These are phyloP conservation scores for Omphalotus olearius DNA, from an alignment of 1,284 basidiomycete species.

Conservation along the genomic window DNA sequence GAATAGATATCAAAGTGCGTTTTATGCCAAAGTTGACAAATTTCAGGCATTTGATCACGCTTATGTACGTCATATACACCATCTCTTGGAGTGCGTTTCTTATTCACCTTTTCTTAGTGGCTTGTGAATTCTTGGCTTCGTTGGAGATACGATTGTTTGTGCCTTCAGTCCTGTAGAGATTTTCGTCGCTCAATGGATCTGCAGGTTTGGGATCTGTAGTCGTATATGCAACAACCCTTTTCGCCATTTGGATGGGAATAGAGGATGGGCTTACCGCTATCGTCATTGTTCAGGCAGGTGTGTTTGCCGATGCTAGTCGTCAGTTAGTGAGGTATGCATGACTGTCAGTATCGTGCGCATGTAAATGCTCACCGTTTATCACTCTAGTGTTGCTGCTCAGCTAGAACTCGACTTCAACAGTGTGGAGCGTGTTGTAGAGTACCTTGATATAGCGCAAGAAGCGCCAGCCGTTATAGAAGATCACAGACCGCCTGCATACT, in stretches of 20 bases:
- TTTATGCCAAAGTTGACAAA: constrained; percentile 70
- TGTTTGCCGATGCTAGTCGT: constrained; percentile 66
- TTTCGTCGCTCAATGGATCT: background rate
- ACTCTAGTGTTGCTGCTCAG: constrained; percentile 55
- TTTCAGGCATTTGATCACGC: constrained; percentile 71
- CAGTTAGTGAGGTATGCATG: constrained; percentile 54
- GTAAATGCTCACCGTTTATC: constrained; percentile 1
- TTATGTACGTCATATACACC: constrained; percentile 49
- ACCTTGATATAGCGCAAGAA: constrained; percentile 75
- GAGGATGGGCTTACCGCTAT: constrained; percentile 73
- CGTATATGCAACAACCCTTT: constrained; percentile 69
- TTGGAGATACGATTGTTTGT: constrained; percentile 67
- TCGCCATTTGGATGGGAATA: constrained; percentile 65
- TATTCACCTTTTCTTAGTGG: constrained; percentile 42
- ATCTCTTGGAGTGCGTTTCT: background rate
- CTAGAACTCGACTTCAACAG: constrained; percentile 74
- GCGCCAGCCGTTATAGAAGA: constrained; percentile 61
- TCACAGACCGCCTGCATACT: constrained; percentile 65
- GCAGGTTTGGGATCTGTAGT: constrained; percentile 71
- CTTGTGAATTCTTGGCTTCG: constrained; percentile 63
- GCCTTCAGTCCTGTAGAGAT: background rate
- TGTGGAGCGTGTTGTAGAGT: constrained; percentile 82
- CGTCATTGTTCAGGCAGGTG: constrained; percentile 72
- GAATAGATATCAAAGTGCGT: constrained; percentile 64
- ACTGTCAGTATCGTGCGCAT: background rate